Evolutionary conservation across 805 yeast genomes (phyloP), one percentile per base, ranked within the genome.

Genomic region (Schwanniomyces sp.): DNA sequence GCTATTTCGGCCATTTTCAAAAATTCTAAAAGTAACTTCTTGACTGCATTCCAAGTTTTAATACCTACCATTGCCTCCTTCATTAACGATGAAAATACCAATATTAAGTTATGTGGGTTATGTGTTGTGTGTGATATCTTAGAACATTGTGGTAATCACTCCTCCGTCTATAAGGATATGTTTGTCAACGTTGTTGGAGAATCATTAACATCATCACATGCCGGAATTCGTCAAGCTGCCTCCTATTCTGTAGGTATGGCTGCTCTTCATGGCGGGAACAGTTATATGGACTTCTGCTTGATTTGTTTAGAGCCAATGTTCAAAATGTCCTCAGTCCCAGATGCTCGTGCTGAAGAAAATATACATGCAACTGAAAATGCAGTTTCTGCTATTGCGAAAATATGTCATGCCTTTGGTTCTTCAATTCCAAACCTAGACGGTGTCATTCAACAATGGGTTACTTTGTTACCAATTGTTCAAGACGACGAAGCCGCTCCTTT

Each of bases 401-500:
- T 92, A 8, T 75, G 91, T 51, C 87, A 84, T 52, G 68, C 81
- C 12, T 84, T 76, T 56, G 84, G 85, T n/a, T 57, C 76, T 5
- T 51, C 70, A 4, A 73, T 88, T 43, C 84, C 91, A 27, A 80
- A 84, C 60, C 68, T 82, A 48, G 81, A 86, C 52, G 74, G 78
- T 24, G 79, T 88, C 24, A 71, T 88, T 42, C 78, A 75, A 27
- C 85, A 79, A 50, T 94, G 98, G 98, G 72, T 94, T 45, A 77
- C 78, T 51, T 78, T 89, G 9, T 79, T 94, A 54, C 99, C 98
- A 18, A 79, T 92, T 37, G 67, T 84, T 18, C 86, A 82, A 56
- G 97, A 94, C 64, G 86, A 83, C 37, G 94, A 88, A 55, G 96
- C 96, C 4, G 97, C 97, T 4, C 83, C 90, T 12, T 89, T 78